Percentiles rank a stretch among this genome's conserved stretches.
Evolutionary conservation across 129 eudicot species (phyloP).

Genomic region (Artemisia tridentata): DNA sequence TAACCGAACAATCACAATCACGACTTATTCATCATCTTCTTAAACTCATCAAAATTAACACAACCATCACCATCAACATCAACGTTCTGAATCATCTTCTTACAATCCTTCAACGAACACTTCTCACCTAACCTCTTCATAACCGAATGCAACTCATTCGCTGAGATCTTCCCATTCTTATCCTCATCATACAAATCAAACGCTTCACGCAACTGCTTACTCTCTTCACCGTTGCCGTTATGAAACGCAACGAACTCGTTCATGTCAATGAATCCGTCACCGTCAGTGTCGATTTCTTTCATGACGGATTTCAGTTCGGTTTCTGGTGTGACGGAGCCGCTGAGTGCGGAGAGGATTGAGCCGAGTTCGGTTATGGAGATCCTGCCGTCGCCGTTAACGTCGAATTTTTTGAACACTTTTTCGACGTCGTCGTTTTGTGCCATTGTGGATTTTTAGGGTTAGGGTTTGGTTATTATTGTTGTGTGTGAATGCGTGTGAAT

Average conservation of each 20-base stretch:
- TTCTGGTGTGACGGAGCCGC: slow-evolving; percentile 54
- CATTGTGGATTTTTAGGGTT: slow-evolving; percentile 11
- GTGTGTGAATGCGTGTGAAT: neutral
- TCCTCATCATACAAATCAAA: slow-evolving; percentile 78
- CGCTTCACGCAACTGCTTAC: slow-evolving; percentile 78
- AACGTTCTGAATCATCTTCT: slow-evolving; percentile 67
- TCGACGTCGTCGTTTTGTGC: slow-evolving; percentile 43
- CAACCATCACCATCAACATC: slow-evolving; percentile 85
- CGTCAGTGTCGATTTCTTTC: slow-evolving; percentile 75
- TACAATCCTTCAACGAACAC: slow-evolving; percentile 76
- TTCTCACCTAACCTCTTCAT: slow-evolving; percentile 73
- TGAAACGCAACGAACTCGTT: slow-evolving; percentile 51
- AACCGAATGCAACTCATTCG: slow-evolving; percentile 65
- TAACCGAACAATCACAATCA: slow-evolving; percentile 3
- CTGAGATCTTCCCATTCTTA: slow-evolving; percentile 79
- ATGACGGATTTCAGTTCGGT: slow-evolving; percentile 58
- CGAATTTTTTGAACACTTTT: slow-evolving; percentile 58
- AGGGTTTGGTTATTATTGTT: slow-evolving; percentile 7
- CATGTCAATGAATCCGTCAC: slow-evolving; percentile 76
- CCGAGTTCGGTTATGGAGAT: slow-evolving; percentile 67
- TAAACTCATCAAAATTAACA: slow-evolving; percentile 87
- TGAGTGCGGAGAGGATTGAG: slow-evolving; percentile 54
- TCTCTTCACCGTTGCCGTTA: slow-evolving; percentile 31
- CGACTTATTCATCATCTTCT: slow-evolving; percentile 90
- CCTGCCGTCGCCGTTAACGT: slow-evolving; percentile 78